Percentiles rank a stretch among this genome's conserved stretches.
Conservation (phyloP, 441 rosid species). For the Kokia cookei region DNA sequence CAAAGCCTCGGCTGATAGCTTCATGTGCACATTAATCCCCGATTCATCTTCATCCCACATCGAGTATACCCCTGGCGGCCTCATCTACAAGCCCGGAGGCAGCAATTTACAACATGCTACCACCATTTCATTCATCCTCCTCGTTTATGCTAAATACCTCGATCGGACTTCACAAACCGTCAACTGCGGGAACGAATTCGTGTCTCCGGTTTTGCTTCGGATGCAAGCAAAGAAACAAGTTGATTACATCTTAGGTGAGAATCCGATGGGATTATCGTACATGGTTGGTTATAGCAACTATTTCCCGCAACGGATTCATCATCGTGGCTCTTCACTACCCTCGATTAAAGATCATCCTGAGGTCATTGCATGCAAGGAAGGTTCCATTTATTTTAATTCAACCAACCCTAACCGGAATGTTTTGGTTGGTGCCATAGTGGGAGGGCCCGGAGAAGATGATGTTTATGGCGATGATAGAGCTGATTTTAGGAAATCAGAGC, state of each 20-base stretch:
- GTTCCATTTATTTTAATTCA: conserved; percentile 61
- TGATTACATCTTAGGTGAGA: conserved; percentile 82
- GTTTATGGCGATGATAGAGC: conserved; percentile 53
- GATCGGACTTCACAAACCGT: conserved; percentile 55
- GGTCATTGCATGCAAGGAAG: conserved; percentile 64
- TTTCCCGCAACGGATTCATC: conserved; percentile 80
- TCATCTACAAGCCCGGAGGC: conserved; percentile 87
- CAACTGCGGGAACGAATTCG: conserved; percentile 46
- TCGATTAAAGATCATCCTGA: conserved; percentile 59
- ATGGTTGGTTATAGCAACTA: conserved; percentile 83
- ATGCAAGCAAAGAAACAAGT: conserved; percentile 72
- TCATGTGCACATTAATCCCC: conserved; percentile 83
- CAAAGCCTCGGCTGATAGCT: conserved; percentile 89
- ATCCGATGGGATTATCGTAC: conserved; percentile 73
- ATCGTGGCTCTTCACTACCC: conserved; percentile 81
- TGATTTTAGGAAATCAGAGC: conserved; percentile 80
- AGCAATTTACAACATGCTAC: conserved; percentile 93
- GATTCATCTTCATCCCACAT: conserved; percentile 63
- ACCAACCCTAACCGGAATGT: conserved; percentile 67
- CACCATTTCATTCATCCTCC: conserved; percentile 75
- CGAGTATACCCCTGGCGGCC: conserved; percentile 76
- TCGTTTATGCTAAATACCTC: conserved; percentile 76
- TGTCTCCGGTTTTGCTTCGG: conserved; percentile 57
- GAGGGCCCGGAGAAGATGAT: conserved; percentile 83
- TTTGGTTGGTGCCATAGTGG: conserved; percentile 73